Evolutionary conservation across 2,329 filamentous ascomycete genomes (phyloP), one percentile per base, ranked within the genome.

Genomic region (Scedosporium minutisporum): DNA sequence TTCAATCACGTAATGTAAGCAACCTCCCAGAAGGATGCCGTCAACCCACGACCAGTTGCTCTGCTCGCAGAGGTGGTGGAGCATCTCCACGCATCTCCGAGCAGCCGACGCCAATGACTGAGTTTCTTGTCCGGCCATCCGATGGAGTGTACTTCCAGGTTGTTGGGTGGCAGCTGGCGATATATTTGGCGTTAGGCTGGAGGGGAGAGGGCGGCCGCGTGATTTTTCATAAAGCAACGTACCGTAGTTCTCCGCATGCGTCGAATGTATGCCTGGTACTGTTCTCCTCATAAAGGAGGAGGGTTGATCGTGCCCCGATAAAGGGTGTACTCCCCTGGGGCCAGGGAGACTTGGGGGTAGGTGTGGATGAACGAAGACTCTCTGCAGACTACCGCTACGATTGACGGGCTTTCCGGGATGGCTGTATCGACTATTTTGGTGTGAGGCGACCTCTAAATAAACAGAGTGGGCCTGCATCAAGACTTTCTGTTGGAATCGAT

Each of bases 41-140:
- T 97, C 93, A 61, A 92, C 83, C 95, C 95, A 99, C 68, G 86
- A 84, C 90, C 91, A 95, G 9, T 82, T 82, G 69, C 88, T 91
- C 71, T 93, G 88, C 68, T 89, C 86, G 71, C 91, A 96, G 6
- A 96, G 76, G 66, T 80, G 84, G 16, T 85, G 86, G 21, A 96
- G 79, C 69, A 91, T 84, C 44, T 90, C 84, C 21, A 96, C 75
- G 2, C 89, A 89, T 6, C 82, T 78, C 57, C 80, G 82, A 7
- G 91, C 91, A 66, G 57, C 42, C 16, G 61, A 58, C 81, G 25
- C 18, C 42, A 62, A 23, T 25, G 53, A 33, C 23, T 57, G 41
- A 25, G 25, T 38, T 21, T 59, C 6, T 33, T 42, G 57, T 10
- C 16, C 57, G 10, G n/a, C 21, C 14, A 21, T 23, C 23, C 5